Evolutionary conservation across 2,329 filamentous ascomycete genomes (phyloP), one percentile per base, ranked within the genome.

Genomic region (Aspergillus clavatus): DNA sequence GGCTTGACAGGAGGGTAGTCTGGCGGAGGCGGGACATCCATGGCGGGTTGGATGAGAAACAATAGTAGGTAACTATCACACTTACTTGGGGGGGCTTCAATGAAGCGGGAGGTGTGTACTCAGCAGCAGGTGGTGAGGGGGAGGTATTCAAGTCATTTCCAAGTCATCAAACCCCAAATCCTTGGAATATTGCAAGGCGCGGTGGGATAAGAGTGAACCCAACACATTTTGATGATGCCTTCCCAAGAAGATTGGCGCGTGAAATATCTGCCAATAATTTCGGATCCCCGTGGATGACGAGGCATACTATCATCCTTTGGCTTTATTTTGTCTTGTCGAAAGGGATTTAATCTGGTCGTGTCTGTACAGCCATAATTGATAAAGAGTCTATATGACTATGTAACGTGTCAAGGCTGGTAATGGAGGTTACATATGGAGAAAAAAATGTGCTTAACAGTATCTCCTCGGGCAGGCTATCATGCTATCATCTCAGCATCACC

Each of bases 201-300:
- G 55, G 22, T 49, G 55, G 2, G n/a, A 54, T 65, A 19, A 51
- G 51, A 7, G 0, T 55, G 10, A 10, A 54, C 40, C 43, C 54
- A 14, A 42, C 57, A 27, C 24, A 38, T 23, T 61, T 65, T 40
- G 45, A 45, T 26, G 22, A 43, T 21, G 50, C 41, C n/a, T 23
- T 57, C 14, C 45, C n/a, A 60, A 27, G 58, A 63, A 37, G 62
- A 68, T 50, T 68, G 63, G 61, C 40, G 50, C 5, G 51, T 38
- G 1, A 60, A 45, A 26, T 66, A 65, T 41, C 43, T 69, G 39
- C 64, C 61, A 24, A 33, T 48, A 29, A 52, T 66, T 39, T n/a
- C 67, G 22, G 58, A 65, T 41, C 42, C 46, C 2, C n/a, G 60
- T 65, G 23, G 61, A 68, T 50, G 56, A 63, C 29, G 58, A 63